Evolutionary conservation across 2,329 filamentous ascomycete genomes (phyloP).

Genomic region (Trichoderma sp.): DNA sequence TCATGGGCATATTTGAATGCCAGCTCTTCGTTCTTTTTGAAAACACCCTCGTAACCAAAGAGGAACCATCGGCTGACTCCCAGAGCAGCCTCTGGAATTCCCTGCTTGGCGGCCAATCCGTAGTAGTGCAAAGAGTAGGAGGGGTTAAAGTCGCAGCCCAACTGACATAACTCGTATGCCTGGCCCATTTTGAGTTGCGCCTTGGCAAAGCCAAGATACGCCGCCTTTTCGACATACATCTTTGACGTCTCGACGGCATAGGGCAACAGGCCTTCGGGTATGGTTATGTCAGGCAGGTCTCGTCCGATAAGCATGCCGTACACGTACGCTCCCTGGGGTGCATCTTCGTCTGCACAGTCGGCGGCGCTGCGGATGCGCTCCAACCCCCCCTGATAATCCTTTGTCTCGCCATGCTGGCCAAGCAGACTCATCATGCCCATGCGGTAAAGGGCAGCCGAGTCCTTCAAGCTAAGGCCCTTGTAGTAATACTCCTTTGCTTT

Average conservation of each 20-base stretch:
- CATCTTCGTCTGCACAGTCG: constrained; percentile 89
- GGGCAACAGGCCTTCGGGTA: constrained; percentile 71
- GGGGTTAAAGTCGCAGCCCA: constrained; percentile 93
- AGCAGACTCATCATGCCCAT: constrained; percentile 97
- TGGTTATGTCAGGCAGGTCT: constrained; percentile 84
- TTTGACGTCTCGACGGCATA: constrained; percentile 73
- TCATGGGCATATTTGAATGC: constrained; percentile 89
- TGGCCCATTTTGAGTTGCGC: constrained; percentile 97
- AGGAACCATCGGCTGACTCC: constrained; percentile 98
- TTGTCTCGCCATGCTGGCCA: constrained; percentile 86
- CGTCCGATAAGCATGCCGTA: constrained; percentile 92
- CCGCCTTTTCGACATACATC: constrained; percentile 93
- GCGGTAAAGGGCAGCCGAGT: constrained; percentile 84
- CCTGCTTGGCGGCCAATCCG: constrained; percentile 85
- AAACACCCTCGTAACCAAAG: constrained; percentile 88
- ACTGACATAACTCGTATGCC: constrained; percentile 89
- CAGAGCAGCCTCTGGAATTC: constrained; percentile 90
- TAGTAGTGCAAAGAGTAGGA: constrained; percentile 95
- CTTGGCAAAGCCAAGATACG: constrained; percentile 93
- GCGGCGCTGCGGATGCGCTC: constrained; percentile 83
- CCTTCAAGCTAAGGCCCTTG: constrained; percentile 72
- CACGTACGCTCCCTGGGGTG: constrained; percentile 92
- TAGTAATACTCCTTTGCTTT: constrained; percentile 93
- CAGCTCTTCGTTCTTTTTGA: constrained; percentile 92
- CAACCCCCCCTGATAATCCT: constrained; percentile 76